A percentile compares a stretch with the other conserved stretches of the same genome.
Conservation (phyloP, 345 rosid genomes). For the Salix exigua region DNA sequence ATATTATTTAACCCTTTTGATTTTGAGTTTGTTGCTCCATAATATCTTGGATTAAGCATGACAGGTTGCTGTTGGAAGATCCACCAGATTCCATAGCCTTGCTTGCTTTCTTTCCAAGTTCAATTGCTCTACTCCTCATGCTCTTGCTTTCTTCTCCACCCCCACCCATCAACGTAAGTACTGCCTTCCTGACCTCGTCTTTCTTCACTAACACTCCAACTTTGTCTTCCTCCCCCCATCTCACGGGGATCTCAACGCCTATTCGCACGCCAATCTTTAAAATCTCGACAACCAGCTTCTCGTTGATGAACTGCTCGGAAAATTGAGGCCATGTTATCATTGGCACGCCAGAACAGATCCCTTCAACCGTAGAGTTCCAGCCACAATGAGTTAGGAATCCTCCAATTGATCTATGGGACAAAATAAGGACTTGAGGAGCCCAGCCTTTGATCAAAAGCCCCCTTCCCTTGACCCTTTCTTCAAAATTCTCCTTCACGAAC, state of each 20-base stretch:
- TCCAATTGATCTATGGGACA: slow-evolving; percentile 59
- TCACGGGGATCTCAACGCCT: slow-evolving; percentile 58
- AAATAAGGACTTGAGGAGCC: slow-evolving; percentile 77
- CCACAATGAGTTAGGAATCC: slow-evolving; percentile 86
- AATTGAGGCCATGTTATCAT: slow-evolving; percentile 82
- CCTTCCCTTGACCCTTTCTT: slow-evolving; percentile 52
- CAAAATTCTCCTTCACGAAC: slow-evolving; percentile 41
- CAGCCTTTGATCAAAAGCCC: slow-evolving; percentile 70
- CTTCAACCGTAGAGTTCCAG: slow-evolving; percentile 83
- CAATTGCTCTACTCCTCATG: slow-evolving; percentile 42
- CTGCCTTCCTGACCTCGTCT: slow-evolving; percentile 39
- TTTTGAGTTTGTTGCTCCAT: slow-evolving; percentile 5
- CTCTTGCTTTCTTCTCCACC: slow-evolving; percentile 39
- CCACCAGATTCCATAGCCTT: slow-evolving; percentile 51
- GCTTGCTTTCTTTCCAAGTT: slow-evolving; percentile 42
- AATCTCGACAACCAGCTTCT: slow-evolving; percentile 58
- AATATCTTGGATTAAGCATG: slow-evolving; percentile 43
- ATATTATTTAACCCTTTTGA: neutral
- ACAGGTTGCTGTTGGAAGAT: slow-evolving; percentile 47
- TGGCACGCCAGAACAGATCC: slow-evolving; percentile 54
- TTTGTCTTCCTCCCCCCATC: slow-evolving; percentile 75
- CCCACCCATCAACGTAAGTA: slow-evolving; percentile 41
- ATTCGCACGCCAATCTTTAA: slow-evolving; percentile 54
- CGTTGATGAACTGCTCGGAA: slow-evolving; percentile 73
- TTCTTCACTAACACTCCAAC: slow-evolving; percentile 57